A percentile compares a stretch with the other conserved stretches of the same genome.
These are phyloP conservation scores for Lentinus tigrinus DNA, from an alignment of 768 basidiomycete genomes.

Conservation along the genomic window DNA sequence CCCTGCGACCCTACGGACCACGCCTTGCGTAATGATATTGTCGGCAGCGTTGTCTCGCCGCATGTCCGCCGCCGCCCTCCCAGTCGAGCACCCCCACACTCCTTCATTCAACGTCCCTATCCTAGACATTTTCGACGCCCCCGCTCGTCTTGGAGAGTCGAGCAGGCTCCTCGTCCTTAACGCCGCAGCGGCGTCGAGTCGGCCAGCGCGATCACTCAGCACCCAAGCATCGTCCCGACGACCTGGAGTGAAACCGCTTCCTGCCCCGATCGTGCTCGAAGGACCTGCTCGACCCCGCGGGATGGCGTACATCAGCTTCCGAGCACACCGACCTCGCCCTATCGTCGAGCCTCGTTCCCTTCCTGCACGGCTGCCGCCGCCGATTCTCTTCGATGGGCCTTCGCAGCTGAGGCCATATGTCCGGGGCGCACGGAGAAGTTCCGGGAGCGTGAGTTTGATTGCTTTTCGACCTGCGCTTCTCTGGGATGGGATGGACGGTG, in stretches of 20 bases:
- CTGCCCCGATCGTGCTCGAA: constrained; percentile 46
- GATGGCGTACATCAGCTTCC: constrained; percentile 7
- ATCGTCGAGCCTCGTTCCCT: neutral
- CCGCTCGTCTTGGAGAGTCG: constrained; percentile 38
- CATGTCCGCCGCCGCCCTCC: constrained; percentile 1
- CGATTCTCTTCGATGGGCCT: constrained; percentile 48
- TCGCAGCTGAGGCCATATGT: constrained; percentile 32
- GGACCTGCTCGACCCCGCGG: constrained; percentile 44
- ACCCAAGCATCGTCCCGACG: neutral
- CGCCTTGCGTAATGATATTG: neutral
- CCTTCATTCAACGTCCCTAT: constrained; percentile 27
- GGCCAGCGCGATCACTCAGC: constrained; percentile 17
- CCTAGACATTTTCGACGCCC: constrained; percentile 54
- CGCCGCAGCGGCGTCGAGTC: constrained; percentile 4
- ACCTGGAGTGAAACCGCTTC: constrained; percentile 29
- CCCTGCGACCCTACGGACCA: neutral
- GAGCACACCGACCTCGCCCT: neutral
- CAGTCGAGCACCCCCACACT: constrained; percentile 14
- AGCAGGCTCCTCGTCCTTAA: constrained; percentile 23
- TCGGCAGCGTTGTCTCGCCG: neutral
- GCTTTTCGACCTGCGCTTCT: neutral
- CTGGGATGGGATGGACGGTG: neutral
- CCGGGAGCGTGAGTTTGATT: neutral
- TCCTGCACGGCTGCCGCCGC: constrained; percentile 29
- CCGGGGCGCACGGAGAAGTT: neutral